phyloP scores from a whole-genome alignment of 2,329 filamentous ascomycete genomes.

The Xylariaceae sp. region DNA sequence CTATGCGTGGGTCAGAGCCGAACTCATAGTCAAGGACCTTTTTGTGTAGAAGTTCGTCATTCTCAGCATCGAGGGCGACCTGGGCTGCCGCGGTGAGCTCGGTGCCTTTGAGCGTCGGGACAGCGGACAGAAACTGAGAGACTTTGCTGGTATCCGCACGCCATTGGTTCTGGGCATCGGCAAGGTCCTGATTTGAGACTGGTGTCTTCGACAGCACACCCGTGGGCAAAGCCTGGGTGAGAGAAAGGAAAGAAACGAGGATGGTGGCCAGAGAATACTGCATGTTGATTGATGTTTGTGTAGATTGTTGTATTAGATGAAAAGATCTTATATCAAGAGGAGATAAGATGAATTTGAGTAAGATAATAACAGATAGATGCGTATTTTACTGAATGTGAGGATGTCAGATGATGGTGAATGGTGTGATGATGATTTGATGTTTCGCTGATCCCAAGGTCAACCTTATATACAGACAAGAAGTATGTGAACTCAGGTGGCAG shows the following conservation, averaged over 20 bases:
- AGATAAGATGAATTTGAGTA: background rate
- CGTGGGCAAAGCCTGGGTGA: constrained; percentile 8
- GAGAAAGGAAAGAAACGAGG: constrained; percentile 5
- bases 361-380: background rate
- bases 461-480: background rate
- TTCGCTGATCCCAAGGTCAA: background rate
- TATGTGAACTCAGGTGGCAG: background rate
- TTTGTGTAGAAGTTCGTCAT: constrained; percentile 27
- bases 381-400: background rate
- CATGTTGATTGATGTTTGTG: constrained; percentile 11
- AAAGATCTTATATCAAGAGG: background rate
- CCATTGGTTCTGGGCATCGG: constrained; percentile 25
- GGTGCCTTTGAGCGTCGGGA: constrained; percentile 5
- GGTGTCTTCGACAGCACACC: background rate
- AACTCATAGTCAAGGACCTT: constrained; percentile 20
- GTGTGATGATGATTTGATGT: constrained; percentile 2
- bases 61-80: constrained; percentile 24
- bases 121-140: constrained; percentile 25
- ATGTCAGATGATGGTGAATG: background rate
- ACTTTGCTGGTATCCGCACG: constrained; percentile 17
- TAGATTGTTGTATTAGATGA: background rate
- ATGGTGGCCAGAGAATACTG: constrained; percentile 9
- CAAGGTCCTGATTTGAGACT: constrained; percentile 6
- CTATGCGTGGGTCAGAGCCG: constrained; percentile 1
- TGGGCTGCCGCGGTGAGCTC: constrained; percentile 10